Conservation (phyloP, 306 rosid species). For the Styphnolobium japonicum region DNA sequence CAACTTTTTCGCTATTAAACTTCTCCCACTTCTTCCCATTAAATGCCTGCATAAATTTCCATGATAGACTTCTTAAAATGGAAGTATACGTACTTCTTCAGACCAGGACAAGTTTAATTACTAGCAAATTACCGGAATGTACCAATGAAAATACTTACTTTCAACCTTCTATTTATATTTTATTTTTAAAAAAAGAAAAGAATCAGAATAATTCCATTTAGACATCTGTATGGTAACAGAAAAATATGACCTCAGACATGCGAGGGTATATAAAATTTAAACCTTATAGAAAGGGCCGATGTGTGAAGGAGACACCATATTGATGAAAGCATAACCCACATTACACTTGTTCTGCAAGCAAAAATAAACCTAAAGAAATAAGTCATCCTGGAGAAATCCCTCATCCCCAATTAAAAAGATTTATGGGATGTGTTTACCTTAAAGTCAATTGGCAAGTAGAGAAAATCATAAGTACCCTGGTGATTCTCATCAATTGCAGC, state of each 20-base stretch:
- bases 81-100: neutral
- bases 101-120: neutral
- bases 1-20: slow-evolving; percentile 91
- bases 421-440: slow-evolving; percentile 49
- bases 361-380: slow-evolving; percentile 26
- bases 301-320: slow-evolving; percentile 90
- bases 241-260: slow-evolving; percentile 1
- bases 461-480: slow-evolving; percentile 77
- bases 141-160: neutral
- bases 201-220: neutral
- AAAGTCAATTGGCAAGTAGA: slow-evolving; percentile 90
- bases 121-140: slow-evolving; percentile 3
- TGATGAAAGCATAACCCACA: slow-evolving; percentile 96
- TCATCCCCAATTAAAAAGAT: slow-evolving; percentile 4
- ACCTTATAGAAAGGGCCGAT: slow-evolving; percentile 81
- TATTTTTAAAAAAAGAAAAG: neutral
- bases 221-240: neutral
- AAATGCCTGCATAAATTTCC: slow-evolving; percentile 60
- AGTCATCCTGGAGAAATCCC: neutral
- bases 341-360: slow-evolving; percentile 87
- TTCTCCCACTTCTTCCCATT: slow-evolving; percentile 95
- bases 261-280: slow-evolving; percentile 6
- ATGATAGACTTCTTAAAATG: neutral
- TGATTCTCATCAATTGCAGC: slow-evolving; percentile 93
- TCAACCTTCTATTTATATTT: neutral